Base-by-base conservation (phyloP, 2,329 filamentous ascomycete genomes). In the Macrophomina pseudophaseolina region DNA sequence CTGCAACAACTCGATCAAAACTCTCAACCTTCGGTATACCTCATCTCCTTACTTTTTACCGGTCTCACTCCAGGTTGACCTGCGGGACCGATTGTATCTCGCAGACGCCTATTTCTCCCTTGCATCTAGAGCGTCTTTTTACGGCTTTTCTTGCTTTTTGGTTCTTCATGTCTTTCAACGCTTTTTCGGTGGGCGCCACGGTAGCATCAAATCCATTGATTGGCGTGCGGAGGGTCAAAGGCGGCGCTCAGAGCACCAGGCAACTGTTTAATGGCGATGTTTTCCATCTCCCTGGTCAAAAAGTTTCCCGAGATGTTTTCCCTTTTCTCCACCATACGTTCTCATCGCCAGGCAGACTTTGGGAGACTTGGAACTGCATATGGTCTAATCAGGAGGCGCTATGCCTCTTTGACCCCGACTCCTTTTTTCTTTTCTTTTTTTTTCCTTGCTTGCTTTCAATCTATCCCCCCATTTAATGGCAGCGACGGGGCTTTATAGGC, bases 191-290 rank as follows among this genome's bases (percentile, higher is more conserved):
- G 11, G 40, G 58, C 33, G 30, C 58, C 44, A 28, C 30, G 30
- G n/a, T 35, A 33, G 56, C 58, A 62, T 62, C 32, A 49, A 23
- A 42, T 38, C 18, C 40, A 48, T 60, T 42, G 49, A 35, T 44
- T 52, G 48, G 62, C 48, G 62, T 38, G 52, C 28, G 48, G 62
- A 30, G 44, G 60, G 32, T 16, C 23, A 46, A 16, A 14, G 60
- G 49, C 16, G 56, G 56, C 56, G 56, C 56, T 48, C 56, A 48
- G 35, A 38, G 42, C 56, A 60, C 58, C 33, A 49, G n/a, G 38
- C 40, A 60, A 30, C 28, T 60, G 51, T 52, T 18, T 54, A 54
- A 54, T 64, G 62, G 62, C 28, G 48, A 53, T 42, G 35, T 52
- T 35, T 23, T 23, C 23, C 38, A 64, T 35, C 49, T 51, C 51